Evolutionary conservation across 495 filamentous ascomycete genomes (phyloP).

Genomic region (Penicillium coprophilum): DNA sequence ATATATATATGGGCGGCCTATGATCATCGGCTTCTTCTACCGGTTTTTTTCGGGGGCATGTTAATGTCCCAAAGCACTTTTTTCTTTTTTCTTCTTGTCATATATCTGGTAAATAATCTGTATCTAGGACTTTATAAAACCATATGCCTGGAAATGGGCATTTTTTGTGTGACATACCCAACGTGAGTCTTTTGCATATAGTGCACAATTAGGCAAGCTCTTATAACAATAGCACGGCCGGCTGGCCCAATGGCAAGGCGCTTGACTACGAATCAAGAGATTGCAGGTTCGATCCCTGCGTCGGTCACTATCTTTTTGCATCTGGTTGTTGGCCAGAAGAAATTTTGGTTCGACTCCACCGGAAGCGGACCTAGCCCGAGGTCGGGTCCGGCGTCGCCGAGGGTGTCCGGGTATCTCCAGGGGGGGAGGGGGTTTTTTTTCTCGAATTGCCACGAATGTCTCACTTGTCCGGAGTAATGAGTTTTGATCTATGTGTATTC

Average conservation of each 20-base stretch:
- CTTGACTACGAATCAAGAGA: slow-evolving; percentile 71
- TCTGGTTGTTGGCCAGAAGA: background rate
- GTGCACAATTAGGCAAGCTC: background rate
- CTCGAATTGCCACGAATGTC: too few relatives aligned
- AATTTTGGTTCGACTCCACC: slow-evolving; percentile 13
- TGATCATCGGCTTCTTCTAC: slow-evolving; percentile 2
- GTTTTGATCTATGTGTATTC: too few relatives aligned
- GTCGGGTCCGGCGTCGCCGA: background rate
- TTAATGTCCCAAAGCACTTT: background rate
- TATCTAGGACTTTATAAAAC: background rate
- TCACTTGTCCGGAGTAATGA: too few relatives aligned
- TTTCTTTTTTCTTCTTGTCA: background rate
- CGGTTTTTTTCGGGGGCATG: background rate
- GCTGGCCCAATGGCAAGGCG: slow-evolving; percentile 69
- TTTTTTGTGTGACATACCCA: background rate
- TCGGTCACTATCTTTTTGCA: slow-evolving; percentile 30
- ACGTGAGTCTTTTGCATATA: background rate
- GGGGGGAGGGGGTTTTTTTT: too few relatives aligned
- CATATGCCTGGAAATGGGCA: background rate
- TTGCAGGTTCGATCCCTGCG: slow-evolving; percentile 48
- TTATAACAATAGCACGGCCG: slow-evolving; percentile 20
- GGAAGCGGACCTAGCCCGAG: background rate
- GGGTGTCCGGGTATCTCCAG: background rate
- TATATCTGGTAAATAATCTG: background rate
- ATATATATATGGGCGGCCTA: background rate